A percentile compares a stretch with the other conserved stretches of the same genome.
These are phyloP conservation scores for Gonium pectorale DNA, from an alignment of 139 green algal genomes.

Conservation along the genomic window DNA sequence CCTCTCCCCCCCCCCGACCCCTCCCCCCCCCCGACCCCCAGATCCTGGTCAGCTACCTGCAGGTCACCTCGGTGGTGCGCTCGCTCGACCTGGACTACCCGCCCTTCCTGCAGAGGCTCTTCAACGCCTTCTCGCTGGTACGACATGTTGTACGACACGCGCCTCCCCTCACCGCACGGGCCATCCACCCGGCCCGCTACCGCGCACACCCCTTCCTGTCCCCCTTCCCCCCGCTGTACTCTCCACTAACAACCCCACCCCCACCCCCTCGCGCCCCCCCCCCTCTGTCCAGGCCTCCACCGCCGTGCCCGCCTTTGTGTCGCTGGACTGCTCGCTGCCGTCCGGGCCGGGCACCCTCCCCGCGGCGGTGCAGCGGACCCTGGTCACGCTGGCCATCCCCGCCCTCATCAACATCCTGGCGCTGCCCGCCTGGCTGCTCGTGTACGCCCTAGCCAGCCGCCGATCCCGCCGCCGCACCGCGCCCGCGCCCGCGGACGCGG, in stretches of 20 bases:
- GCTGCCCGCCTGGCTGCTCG: conserved; percentile 13
- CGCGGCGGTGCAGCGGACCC: conserved; percentile 23
- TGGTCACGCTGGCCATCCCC: conserved; percentile 7
- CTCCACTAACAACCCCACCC: not conserved
- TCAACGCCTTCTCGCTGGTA: conserved; percentile 4
- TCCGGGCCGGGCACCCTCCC: conserved; percentile 3
- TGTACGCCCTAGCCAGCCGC: not conserved
- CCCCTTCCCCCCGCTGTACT: not conserved
- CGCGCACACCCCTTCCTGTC: not conserved
- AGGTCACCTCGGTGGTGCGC: conserved; percentile 4
- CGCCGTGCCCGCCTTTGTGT: conserved; percentile 29
- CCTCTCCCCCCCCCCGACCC: not conserved
- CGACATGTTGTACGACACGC: not conserved
- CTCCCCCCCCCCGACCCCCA: not conserved
- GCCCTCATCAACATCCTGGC: conserved; percentile 4
- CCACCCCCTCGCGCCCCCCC: not conserved
- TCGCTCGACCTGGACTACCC: conserved; percentile 22
- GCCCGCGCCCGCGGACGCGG: not conserved
- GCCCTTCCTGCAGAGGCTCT: not conserved
- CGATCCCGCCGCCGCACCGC: not conserved
- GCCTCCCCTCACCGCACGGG: not conserved
- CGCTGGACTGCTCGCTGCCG: conserved; percentile 44
- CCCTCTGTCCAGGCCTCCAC: conserved; percentile 3
- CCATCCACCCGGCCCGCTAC: not conserved
- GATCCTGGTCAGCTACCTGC: conserved; percentile 41